Evolutionary conservation across 805 yeast species (phyloP).

Genomic region (Kodamaea leandrae): DNA sequence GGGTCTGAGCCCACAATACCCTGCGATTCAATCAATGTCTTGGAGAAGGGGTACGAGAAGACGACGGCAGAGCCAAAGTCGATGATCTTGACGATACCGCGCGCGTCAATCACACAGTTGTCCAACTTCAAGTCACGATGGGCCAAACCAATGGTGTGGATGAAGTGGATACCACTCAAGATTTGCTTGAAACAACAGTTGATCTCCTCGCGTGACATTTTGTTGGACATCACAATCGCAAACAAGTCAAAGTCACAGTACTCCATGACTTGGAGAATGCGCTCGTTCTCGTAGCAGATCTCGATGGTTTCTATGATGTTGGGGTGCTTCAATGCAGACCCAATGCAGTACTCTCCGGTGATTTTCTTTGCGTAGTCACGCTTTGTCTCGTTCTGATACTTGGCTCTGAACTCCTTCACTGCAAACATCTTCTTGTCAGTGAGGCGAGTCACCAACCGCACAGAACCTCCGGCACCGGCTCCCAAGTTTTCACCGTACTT

Average conservation of each 20-base stretch:
- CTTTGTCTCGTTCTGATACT: slow-evolving; percentile 67
- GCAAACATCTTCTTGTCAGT: slow-evolving; percentile 77
- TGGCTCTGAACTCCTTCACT: slow-evolving; percentile 85
- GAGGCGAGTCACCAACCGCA: slow-evolving; percentile 65
- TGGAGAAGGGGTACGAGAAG: slow-evolving; percentile 81
- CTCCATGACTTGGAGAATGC: slow-evolving; percentile 90
- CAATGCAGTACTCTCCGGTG: slow-evolving; percentile 92
- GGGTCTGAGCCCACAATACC: slow-evolving; percentile 91
- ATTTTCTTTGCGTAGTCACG: slow-evolving; percentile 90
- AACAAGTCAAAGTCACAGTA: slow-evolving; percentile 90
- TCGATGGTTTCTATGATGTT: slow-evolving; percentile 90
- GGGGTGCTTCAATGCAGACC: slow-evolving; percentile 84
- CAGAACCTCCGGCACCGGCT: slow-evolving; percentile 95
- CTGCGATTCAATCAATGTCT: slow-evolving; percentile 66
- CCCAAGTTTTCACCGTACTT: slow-evolving; percentile 85
- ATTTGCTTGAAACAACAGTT: slow-evolving; percentile 90
- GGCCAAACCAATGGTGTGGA: slow-evolving; percentile 82
- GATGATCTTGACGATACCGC: slow-evolving; percentile 85
- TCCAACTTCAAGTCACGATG: slow-evolving; percentile 91
- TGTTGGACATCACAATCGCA: slow-evolving; percentile 91
- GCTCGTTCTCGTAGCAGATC: slow-evolving; percentile 82
- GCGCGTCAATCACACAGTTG: slow-evolving; percentile 80
- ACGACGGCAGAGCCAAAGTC: slow-evolving; percentile 95
- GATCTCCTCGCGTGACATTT: slow-evolving; percentile 76
- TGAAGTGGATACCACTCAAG: slow-evolving; percentile 72